Evolutionary conservation across 371 early-diverging fungal genomes (phyloP), one percentile per base, ranked within the genome.

Genomic region (Mucor saturninus): DNA sequence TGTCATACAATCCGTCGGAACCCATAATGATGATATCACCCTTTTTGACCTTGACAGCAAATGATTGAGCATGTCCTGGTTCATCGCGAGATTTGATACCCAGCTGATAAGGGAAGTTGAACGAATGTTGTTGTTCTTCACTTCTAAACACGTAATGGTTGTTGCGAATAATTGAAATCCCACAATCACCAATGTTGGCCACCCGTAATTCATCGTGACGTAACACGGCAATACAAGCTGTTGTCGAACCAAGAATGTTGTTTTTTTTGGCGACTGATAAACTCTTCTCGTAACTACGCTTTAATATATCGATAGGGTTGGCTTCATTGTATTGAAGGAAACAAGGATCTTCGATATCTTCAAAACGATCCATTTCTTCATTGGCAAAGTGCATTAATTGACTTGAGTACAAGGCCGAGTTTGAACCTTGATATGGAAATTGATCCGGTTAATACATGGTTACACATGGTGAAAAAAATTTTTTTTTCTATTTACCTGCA

Each of bases 171-270:
- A 98, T 81, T 37, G 90, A 83, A 45, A 97, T 80, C 0, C 95
- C 95, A 66, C 95, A 95, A 73, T 98, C 98, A 31, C 98, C 98
- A 46, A 98, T 80, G 61, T 96, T 96, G 13, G 95, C 92, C 42
- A 98, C 88, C 1, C 95, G 86, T 32, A 98, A 78, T 74, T 96
- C 95, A 63, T 97, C 94, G 64, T 92, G 89, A 39, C 95, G 84
- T 59, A 97, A 76, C 7, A 98, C 76, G 7, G 90, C 95, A 39
- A 96, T 71, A 65, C 93, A 87, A 2, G 95, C 96, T 8, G 98
- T 98, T 7, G 94, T 89, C 6, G 94, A 93, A 9, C 98, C 98
- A 35, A 94, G 82, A 31, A 91, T 70, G 10, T 86, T 84, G 76
- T 85, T 89, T 52, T 80, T 74, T 46, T 75, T 74, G 10, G 91